Conservation (phyloP, 352 stramenopile species). For the Globisporangium parvum region DNA sequence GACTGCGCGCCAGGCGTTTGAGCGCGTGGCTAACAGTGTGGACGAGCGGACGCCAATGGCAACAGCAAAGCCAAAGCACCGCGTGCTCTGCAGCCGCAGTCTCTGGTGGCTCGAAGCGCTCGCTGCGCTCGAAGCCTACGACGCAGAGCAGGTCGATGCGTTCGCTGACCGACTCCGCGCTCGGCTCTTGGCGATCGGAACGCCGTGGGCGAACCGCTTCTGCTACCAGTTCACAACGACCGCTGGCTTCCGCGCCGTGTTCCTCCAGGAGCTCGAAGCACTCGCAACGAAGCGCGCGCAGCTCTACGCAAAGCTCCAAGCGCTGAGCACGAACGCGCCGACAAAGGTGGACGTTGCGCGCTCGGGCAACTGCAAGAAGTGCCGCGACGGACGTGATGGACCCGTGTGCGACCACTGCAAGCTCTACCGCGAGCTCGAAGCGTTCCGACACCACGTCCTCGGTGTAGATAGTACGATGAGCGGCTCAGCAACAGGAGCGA, state of each 20-base stretch:
- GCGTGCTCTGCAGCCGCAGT: slow-evolving; percentile 29
- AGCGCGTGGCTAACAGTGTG: slow-evolving; percentile 8
- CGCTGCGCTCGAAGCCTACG: slow-evolving; percentile 20
- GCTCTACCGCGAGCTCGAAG: slow-evolving; percentile 57
- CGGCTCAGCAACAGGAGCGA: slow-evolving; percentile 1
- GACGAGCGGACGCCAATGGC: slow-evolving; percentile 1
- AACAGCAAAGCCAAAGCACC: neutral
- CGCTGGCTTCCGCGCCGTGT: slow-evolving; percentile 36
- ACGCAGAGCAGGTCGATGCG: slow-evolving; percentile 11
- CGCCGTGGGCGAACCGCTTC: slow-evolving; percentile 42
- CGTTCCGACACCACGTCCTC: slow-evolving; percentile 48
- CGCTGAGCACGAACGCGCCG: slow-evolving; percentile 29
- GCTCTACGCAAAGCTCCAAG: slow-evolving; percentile 30
- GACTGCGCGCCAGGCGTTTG: slow-evolving; percentile 17
- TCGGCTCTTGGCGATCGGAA: slow-evolving; percentile 32
- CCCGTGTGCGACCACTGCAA: slow-evolving; percentile 60
- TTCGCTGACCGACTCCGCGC: slow-evolving; percentile 44
- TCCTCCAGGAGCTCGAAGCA: slow-evolving; percentile 44
- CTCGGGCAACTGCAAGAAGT: slow-evolving; percentile 65
- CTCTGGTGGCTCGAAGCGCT: slow-evolving; percentile 51
- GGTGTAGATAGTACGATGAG: slow-evolving; percentile 30
- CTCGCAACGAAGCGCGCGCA: slow-evolving; percentile 26
- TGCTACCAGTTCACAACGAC: slow-evolving; percentile 35
- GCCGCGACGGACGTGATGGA: slow-evolving; percentile 46
- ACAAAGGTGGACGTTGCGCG: slow-evolving; percentile 41